Percentiles rank a stretch among this genome's conserved stretches.
Conservation (phyloP, 495 filamentous ascomycete genomes). For the Penicillium salamii region DNA sequence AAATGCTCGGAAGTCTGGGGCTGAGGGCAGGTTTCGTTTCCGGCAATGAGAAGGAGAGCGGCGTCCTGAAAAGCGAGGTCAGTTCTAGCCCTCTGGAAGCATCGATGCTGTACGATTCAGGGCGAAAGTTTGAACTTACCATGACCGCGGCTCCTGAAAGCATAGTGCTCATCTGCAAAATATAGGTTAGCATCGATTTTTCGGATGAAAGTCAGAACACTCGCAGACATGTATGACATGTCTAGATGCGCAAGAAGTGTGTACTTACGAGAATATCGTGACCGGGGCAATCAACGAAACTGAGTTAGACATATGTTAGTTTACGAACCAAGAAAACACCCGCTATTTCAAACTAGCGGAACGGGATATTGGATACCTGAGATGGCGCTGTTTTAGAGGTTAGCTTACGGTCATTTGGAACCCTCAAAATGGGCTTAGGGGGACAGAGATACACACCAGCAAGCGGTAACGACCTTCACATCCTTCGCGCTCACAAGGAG, state of each 20-base stretch:
- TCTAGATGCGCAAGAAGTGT: background rate
- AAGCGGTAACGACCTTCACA: constrained; percentile 82
- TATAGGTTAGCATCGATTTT: constrained; percentile 3
- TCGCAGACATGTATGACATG: background rate
- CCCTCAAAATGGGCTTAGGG: constrained; percentile 52
- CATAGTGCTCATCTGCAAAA: constrained; percentile 86
- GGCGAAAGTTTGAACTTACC: constrained; percentile 23
- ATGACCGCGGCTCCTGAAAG: constrained; percentile 98
- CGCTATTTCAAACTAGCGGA: background rate
- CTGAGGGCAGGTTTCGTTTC: constrained; percentile 98
- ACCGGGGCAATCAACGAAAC: constrained; percentile 96
- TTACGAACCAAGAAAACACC: background rate
- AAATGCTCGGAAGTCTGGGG: constrained; percentile 99
- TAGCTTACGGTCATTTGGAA: background rate
- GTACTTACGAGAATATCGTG: constrained; percentile 84
- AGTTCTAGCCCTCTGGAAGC: background rate
- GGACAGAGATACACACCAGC: constrained; percentile 65
- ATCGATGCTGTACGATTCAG: background rate
- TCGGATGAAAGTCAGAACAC: background rate
- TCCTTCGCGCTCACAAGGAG: constrained; percentile 89
- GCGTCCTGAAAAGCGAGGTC: constrained; percentile 56
- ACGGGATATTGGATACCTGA: constrained; percentile 33
- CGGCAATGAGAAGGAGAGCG: constrained; percentile 91
- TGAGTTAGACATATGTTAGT: background rate
- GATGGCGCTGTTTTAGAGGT: constrained; percentile 8